phyloP scores from a whole-genome alignment of 768 basidiomycete species.

The Leccinum variicolor region DNA sequence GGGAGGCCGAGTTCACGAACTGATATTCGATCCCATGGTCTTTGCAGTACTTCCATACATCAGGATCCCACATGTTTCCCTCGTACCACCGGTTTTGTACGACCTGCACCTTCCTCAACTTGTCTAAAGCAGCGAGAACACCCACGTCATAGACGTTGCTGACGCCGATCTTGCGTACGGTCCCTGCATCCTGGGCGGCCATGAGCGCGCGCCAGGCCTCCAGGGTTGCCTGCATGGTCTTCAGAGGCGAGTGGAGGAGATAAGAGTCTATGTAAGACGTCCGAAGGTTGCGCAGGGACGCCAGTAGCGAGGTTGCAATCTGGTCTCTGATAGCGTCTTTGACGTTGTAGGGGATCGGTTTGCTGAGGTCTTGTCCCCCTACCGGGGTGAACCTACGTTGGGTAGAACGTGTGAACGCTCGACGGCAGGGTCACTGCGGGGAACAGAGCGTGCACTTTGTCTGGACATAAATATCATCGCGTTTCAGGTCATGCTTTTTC shows the following conservation, averaged over 20 bases:
- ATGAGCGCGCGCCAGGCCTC: conserved; percentile 68
- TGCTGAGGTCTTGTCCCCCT: conserved; percentile 63
- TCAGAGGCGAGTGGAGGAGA: conserved; percentile 73
- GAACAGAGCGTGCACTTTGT: conserved; percentile 55
- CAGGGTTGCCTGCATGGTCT: conserved; percentile 53
- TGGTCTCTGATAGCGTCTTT: conserved; percentile 51
- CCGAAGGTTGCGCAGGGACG: conserved; percentile 63
- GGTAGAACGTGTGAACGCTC: background rate
- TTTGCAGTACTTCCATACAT: conserved; percentile 62
- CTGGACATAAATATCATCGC: conserved; percentile 74
- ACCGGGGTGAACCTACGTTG: conserved; percentile 65
- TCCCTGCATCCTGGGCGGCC: conserved; percentile 60
- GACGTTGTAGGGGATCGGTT: conserved; percentile 73
- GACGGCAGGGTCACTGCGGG: background rate
- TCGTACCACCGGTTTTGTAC: conserved; percentile 88
- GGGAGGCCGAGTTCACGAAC: conserved; percentile 34
- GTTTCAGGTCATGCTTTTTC: conserved; percentile 55
- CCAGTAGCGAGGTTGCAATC: conserved; percentile 56
- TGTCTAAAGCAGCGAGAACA: conserved; percentile 50
- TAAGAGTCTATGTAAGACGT: conserved; percentile 78
- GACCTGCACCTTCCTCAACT: conserved; percentile 58
- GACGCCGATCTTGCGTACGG: conserved; percentile 63
- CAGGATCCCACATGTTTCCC: conserved; percentile 71
- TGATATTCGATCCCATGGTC: conserved; percentile 68
- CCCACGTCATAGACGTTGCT: conserved; percentile 73